Evolutionary conservation across 495 filamentous ascomycete species (phyloP), one percentile per base, ranked within the genome.

Genomic region (Choiromyces venosus): DNA sequence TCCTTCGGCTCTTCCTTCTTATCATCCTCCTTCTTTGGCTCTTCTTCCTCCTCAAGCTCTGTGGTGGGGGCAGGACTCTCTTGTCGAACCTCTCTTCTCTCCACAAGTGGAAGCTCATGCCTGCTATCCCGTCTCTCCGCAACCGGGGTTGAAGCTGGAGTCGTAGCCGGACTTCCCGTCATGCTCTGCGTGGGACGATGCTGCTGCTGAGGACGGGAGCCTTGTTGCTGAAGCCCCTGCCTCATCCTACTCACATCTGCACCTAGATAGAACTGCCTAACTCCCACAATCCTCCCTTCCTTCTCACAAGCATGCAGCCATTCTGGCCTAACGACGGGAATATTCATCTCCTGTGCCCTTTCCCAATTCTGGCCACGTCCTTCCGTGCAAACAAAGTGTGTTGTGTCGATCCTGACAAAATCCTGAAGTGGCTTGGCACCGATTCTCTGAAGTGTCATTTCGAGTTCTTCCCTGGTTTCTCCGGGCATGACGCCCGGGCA

Each of bases 351-450:
- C 52, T 93, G 89, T 19, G 96, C 95, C 82, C 92, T 93, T 83
- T 98, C 96, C 96, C 96, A 99, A 35, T 88, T 85, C 65, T 90
- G 86, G 12, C 95, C 95, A 25, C 93, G 85, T 2, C 94, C 94
- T 81, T 99, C 96, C n/a, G 92, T 94, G 76, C 94, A 97, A 67
- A 99, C 94, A 82, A 98, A 99, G 83, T 99, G 95, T 21, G 95
- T 99, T 4, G 95, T 99, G 79, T 99, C 95, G 73, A 99, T 98
- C 69, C 94, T 87, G 38, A 99, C 96, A 2, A 88, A 86, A 75
- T 98, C 96, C 67, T 93, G 91, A 71, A 97, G 84, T 6, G 76
- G 44, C 84, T 95, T 96, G 61, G 92, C 96, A 44, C 96, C 95
- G 73, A 99, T 96, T 70, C 93, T 87, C 76, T 96, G 90, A 33